Conservation (phyloP, 2,329 filamentous ascomycete species). For the Ophiostoma sp. region DNA sequence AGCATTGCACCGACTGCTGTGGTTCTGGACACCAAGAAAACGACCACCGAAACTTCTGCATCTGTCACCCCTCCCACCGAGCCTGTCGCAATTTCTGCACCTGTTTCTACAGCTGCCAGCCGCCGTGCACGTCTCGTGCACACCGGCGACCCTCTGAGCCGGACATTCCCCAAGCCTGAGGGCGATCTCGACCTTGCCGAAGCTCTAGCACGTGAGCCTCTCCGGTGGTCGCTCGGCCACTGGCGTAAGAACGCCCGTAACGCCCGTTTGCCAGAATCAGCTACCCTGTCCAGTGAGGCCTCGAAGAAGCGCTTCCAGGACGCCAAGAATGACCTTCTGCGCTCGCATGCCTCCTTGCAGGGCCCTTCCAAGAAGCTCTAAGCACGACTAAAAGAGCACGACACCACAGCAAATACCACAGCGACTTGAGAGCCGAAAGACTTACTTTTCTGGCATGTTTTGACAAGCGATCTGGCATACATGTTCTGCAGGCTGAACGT, state of each 20-base stretch:
- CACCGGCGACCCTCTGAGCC: conserved; percentile 34
- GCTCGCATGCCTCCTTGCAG: conserved; percentile 29
- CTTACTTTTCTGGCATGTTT: no score
- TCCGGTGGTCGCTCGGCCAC: conserved; percentile 38
- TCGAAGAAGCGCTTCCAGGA: conserved; percentile 38
- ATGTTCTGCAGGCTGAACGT: no score
- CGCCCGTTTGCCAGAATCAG: conserved; percentile 29
- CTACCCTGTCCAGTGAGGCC: conserved; percentile 34
- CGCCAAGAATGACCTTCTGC: conserved; percentile 44
- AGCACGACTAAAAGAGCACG: background rate
- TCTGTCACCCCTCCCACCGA: background rate
- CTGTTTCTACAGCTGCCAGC: background rate
- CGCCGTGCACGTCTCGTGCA: background rate
- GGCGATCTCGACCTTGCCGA: conserved; percentile 39
- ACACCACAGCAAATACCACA: background rate
- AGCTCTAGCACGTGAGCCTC: conserved; percentile 40
- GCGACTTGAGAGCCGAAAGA: background rate
- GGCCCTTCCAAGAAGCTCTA: background rate
- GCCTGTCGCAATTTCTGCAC: background rate
- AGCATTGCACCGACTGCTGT: background rate
- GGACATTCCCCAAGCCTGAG: conserved; percentile 39
- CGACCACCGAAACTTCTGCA: background rate
- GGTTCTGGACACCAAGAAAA: background rate
- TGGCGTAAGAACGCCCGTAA: conserved; percentile 32
- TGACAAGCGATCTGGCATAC: no score